Conservation (phyloP, 768 basidiomycete species). For the Hysterangium stoloniferum region DNA sequence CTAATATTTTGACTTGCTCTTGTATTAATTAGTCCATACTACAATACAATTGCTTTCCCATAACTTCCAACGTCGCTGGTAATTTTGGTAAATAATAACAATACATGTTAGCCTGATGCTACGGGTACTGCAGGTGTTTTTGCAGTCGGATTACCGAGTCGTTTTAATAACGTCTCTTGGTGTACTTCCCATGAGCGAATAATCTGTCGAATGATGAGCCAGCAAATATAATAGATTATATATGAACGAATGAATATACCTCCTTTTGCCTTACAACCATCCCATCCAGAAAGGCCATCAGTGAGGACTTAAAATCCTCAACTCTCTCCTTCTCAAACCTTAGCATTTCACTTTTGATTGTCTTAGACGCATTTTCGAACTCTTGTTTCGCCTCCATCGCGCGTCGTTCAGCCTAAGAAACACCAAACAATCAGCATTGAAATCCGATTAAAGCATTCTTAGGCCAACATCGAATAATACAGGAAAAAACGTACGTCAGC, state of each 20-base stretch:
- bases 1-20: slow-evolving; percentile 8
- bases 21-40: background rate
- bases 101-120: slow-evolving; percentile 1
- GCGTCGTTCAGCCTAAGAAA: slow-evolving; percentile 71
- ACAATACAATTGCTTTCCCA: slow-evolving; percentile 11
- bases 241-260: slow-evolving; percentile 30
- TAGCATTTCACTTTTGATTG: slow-evolving; percentile 83
- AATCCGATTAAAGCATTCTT: background rate
- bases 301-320: slow-evolving; percentile 81
- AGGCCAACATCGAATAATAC: no score
- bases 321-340: slow-evolving; percentile 91
- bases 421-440: no score
- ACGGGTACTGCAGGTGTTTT: slow-evolving; percentile 15
- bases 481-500: slow-evolving; percentile 58
- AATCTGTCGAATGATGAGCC: slow-evolving; percentile 35
- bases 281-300: slow-evolving; percentile 80
- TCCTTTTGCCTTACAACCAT: slow-evolving; percentile 83
- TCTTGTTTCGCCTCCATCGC: slow-evolving; percentile 79
- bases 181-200: slow-evolving; percentile 77
- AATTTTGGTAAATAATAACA: background rate
- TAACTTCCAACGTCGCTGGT: background rate
- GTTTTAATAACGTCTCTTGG: slow-evolving; percentile 62
- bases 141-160: slow-evolving; percentile 24
- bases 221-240: background rate
- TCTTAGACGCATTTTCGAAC: slow-evolving; percentile 80